These are phyloP conservation scores for Pythium grandisporangium DNA, from an alignment of 352 stramenopile genomes.

Conservation along the genomic window DNA sequence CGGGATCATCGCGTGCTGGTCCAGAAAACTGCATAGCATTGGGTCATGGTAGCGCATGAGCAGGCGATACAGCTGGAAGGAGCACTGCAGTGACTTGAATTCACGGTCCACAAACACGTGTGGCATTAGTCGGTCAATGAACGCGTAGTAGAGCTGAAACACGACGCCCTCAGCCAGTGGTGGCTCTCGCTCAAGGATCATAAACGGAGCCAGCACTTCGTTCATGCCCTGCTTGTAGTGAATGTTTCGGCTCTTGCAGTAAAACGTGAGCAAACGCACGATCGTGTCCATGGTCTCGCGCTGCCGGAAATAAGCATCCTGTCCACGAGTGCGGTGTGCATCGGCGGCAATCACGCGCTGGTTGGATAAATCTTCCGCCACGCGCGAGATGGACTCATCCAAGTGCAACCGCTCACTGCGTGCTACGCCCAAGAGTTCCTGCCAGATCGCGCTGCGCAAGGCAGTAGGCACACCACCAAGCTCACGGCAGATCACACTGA, in stretches of 20 bases:
- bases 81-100: constrained; percentile 89
- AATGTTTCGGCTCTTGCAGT: constrained; percentile 87
- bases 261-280: constrained; percentile 86
- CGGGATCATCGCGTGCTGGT: constrained; percentile 88
- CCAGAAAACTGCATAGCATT: constrained; percentile 76
- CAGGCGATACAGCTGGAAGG: constrained; percentile 86
- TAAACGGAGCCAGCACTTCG: constrained; percentile 88
- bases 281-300: constrained; percentile 69
- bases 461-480: constrained; percentile 45
- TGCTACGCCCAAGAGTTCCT: constrained; percentile 66
- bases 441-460: constrained; percentile 61
- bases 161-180: constrained; percentile 54
- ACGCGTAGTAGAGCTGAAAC: constrained; percentile 85
- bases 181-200: constrained; percentile 52
- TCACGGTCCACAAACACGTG: constrained; percentile 86
- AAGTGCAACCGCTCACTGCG: constrained; percentile 49
- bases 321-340: constrained; percentile 69
- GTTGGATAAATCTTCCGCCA: constrained; percentile 85
- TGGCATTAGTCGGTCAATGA: constrained; percentile 84
- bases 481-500: constrained; percentile 61
- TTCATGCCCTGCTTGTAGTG: constrained; percentile 94
- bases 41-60: constrained; percentile 91
- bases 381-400: constrained; percentile 59
- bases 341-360: constrained; percentile 88
- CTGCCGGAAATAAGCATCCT: constrained; percentile 70